Evolutionary conservation across 139 green algal genomes (phyloP).

Genomic region (Ettlia oleoabundans): DNA sequence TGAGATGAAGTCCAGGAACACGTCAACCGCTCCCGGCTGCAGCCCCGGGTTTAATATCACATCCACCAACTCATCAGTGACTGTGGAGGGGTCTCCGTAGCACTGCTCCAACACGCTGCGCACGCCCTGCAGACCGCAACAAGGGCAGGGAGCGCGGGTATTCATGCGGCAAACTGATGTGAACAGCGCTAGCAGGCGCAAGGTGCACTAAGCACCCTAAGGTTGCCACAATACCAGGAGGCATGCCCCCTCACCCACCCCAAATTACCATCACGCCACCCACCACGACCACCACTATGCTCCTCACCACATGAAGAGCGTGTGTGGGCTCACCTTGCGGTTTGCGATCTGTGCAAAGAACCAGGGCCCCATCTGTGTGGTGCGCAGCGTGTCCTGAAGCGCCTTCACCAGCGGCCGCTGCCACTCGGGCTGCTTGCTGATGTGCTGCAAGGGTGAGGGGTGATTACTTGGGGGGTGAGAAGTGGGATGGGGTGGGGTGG

Average conservation of each 20-base stretch:
- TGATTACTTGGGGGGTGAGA: not conserved
- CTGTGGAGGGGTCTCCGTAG: constrained; percentile 81
- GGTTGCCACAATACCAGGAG: not conserved
- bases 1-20: constrained; percentile 99
- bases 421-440: constrained; percentile 54
- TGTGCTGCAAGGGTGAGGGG: constrained; percentile 19
- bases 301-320: no score
- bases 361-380: constrained; percentile 69
- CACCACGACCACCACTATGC: not conserved
- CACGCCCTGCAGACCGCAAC: constrained; percentile 62
- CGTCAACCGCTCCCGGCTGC: constrained; percentile 81
- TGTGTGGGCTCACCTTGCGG: not conserved
- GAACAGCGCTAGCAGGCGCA: not conserved
- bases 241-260: not conserved
- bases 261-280: not conserved
- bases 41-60: constrained; percentile 91
- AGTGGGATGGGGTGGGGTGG: not conserved
- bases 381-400: constrained; percentile 77
- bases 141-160: constrained; percentile 17
- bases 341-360: constrained; percentile 73
- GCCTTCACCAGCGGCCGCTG: constrained; percentile 72
- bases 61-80: constrained; percentile 94
- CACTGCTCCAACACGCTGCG: constrained; percentile 87
- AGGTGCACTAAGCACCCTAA: no score
- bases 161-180: not conserved